phyloP scores from a whole-genome alignment of 1,139 yeast species.

The Meyerozyma elateridarum region DNA sequence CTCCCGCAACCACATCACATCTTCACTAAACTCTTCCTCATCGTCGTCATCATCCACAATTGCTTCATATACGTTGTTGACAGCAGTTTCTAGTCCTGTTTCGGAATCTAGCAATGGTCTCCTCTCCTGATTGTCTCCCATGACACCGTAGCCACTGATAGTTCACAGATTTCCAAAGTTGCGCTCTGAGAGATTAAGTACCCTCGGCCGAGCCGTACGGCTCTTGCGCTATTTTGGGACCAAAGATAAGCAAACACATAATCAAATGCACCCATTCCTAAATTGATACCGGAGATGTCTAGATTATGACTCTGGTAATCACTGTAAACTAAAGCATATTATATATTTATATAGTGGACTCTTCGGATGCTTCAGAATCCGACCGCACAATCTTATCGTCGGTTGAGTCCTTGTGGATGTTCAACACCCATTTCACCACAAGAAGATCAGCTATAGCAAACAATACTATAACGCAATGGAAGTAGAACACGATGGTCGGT shows the following conservation, averaged over 20 bases:
- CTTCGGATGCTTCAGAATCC: too few species aligned
- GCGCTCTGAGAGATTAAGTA: neutral
- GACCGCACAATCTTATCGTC: too few species aligned
- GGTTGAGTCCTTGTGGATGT: too few species aligned
- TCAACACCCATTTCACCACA: too few species aligned
- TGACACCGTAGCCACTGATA: neutral
- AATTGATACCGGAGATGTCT: too few species aligned
- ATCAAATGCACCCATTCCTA: too few species aligned
- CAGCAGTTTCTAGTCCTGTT: constrained; percentile 19
- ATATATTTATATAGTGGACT: too few species aligned
- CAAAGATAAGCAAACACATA: too few species aligned
- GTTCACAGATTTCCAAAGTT: neutral
- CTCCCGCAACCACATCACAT: constrained; percentile 35
- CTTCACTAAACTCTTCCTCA: constrained; percentile 31
- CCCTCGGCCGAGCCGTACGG: too few species aligned
- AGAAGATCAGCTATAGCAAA: neutral
- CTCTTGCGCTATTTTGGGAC: too few species aligned
- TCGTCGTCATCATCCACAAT: constrained; percentile 27
- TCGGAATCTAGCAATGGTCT: constrained; percentile 4
- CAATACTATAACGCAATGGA: too few species aligned
- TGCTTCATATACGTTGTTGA: constrained; percentile 24
- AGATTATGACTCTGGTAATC: neutral
- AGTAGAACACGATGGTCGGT: constrained; percentile 2
- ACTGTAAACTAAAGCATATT: neutral
- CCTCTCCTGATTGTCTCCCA: neutral